phyloP scores from a whole-genome alignment of 2,329 filamentous ascomycete genomes.

The Rachicladosporium sp. region DNA sequence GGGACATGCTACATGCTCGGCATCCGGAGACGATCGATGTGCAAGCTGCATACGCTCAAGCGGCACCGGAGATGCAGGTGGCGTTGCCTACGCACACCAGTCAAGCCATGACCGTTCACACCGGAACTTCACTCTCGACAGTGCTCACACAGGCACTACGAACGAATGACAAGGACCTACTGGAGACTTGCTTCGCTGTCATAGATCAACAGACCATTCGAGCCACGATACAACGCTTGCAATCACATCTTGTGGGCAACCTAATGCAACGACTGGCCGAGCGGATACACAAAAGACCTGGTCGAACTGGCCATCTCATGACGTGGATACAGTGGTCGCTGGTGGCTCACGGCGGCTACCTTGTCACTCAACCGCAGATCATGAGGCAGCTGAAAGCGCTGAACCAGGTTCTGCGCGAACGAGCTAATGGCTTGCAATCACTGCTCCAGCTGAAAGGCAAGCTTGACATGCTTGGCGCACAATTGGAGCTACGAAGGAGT shows the following conservation, averaged over 20 bases:
- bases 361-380: constrained; percentile 76
- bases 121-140: constrained; percentile 71
- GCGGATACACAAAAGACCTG: constrained; percentile 73
- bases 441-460: constrained; percentile 86
- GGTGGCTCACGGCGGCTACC: constrained; percentile 78
- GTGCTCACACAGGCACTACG: constrained; percentile 88
- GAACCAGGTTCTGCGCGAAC: constrained; percentile 76
- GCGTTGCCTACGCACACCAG: constrained; percentile 30
- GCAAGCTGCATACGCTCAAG: constrained; percentile 39
- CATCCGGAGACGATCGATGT: constrained; percentile 68
- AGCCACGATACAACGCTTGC: constrained; percentile 79
- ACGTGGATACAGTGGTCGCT: constrained; percentile 94
- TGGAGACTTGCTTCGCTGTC: constrained; percentile 83
- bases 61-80: constrained; percentile 32
- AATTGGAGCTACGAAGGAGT: constrained; percentile 66
- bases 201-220: constrained; percentile 66
- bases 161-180: constrained; percentile 77
- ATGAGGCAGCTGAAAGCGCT: constrained; percentile 65
- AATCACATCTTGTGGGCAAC: constrained; percentile 66
- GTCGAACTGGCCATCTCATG: constrained; percentile 80
- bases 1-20: constrained; percentile 63
- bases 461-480: constrained; percentile 82
- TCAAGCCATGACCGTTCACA: constrained; percentile 47
- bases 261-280: constrained; percentile 78
- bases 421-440: constrained; percentile 68